Percentiles rank a stretch among this genome's conserved stretches.
Evolutionary conservation across 768 basidiomycete genomes (phyloP).

Genomic region (Boletellus sp.): DNA sequence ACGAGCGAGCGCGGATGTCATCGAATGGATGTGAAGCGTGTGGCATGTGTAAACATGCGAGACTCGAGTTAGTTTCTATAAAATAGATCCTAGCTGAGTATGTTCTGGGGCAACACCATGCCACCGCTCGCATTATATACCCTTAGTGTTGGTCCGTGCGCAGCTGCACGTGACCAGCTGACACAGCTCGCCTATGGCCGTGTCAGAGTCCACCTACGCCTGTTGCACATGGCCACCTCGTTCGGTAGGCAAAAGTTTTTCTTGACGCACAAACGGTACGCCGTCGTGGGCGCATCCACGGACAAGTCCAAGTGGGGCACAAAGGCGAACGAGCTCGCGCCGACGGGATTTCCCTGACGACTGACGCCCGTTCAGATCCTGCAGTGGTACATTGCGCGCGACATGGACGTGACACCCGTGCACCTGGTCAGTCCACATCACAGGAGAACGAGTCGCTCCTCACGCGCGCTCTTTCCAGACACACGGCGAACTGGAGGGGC

Average conservation of each 20-base stretch:
- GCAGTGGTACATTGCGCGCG: conserved; percentile 68
- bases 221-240: conserved; percentile 23
- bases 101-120: conserved; percentile 53
- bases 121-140: conserved; percentile 35
- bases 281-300: conserved; percentile 81
- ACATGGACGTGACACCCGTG: conserved; percentile 62
- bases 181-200: background rate
- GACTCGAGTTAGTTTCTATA: conserved; percentile 78
- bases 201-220: background rate
- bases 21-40: conserved; percentile 63
- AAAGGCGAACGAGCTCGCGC: conserved; percentile 40
- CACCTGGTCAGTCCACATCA: conserved; percentile 54
- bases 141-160: background rate
- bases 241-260: conserved; percentile 52
- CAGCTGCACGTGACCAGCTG: background rate
- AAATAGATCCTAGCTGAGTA: conserved; percentile 80
- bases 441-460: background rate
- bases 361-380: conserved; percentile 48
- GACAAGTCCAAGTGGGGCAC: conserved; percentile 78
- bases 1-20: conserved; percentile 64
- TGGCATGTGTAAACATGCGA: conserved; percentile 62
- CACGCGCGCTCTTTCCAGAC: conserved; percentile 42
- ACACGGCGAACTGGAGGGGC: conserved; percentile 65
- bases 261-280: conserved; percentile 59
- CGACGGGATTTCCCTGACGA: background rate